Conservation (phyloP, 2,329 filamentous ascomycete species). For the Arthrobotrys sinensis region DNA sequence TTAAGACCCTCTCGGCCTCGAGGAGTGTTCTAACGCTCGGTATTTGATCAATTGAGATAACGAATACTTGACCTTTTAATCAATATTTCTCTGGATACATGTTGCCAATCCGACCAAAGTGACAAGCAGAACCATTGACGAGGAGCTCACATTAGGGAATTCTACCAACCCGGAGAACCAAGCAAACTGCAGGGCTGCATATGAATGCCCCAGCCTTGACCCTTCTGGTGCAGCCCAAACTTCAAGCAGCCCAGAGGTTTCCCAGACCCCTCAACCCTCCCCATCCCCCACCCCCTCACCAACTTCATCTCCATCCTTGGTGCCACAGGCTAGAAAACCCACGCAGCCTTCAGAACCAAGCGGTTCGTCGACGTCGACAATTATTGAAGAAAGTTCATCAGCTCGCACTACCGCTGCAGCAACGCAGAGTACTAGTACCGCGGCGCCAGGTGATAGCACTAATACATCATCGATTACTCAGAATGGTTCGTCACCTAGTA, state of each 20-base stretch:
- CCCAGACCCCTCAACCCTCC: not conserved
- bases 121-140: not conserved
- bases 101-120: no score
- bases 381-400: not conserved
- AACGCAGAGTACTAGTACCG: not conserved
- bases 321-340: not conserved
- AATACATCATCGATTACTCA: not conserved
- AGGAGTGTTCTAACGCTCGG: no score
- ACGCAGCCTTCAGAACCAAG: not conserved
- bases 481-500: not conserved
- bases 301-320: not conserved
- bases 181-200: slow-evolving; percentile 6
- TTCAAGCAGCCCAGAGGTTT: not conserved
- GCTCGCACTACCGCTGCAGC: not conserved
- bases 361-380: not conserved
- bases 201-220: slow-evolving; percentile 8
- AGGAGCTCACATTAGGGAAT: not conserved
- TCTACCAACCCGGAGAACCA: slow-evolving; percentile 1
- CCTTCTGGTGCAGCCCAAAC: not conserved
- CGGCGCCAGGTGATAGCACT: not conserved
- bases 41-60: no score
- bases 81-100: no score
- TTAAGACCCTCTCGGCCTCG: no score
- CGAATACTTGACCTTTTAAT: no score
- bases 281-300: not conserved